Evolutionary conservation across 2,329 filamentous ascomycete genomes (phyloP), one percentile per base, ranked within the genome.

Genomic region (Tolypocladium nubicola): DNA sequence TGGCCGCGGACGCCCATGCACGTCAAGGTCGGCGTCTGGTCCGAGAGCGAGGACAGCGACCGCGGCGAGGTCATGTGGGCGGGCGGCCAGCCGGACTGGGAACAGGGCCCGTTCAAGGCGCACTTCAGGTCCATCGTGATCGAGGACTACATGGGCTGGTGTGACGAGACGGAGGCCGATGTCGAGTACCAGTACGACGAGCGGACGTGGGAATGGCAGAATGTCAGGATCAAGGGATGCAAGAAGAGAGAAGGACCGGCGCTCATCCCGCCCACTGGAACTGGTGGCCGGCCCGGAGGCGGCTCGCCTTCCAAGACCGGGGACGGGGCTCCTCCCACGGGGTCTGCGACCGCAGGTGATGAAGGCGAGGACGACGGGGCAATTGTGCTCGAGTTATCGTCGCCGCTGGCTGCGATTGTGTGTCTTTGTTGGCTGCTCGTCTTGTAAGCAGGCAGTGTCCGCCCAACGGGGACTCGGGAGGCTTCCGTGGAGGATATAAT

Each of bases 1-100:
- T 90, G 79, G 71, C 87, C 87, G 2, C 87, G 89, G 71, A 87
- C 85, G 1, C 87, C 87, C 11, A 86, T 86, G 80, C 79, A 81
- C 57, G 68, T 87, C 64, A 84, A 84, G 74, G 73, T 87, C 54
- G 83, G 84, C 54, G 79, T 79, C 61, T 83, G 80, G 76, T 71
- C 78, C 50, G 79, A 73, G 26, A 80, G 79, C 62, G 72, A 75
- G 56, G 69, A 73, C 5, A 66, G 76, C 64, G 69, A 79, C 62
- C 70, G 77, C n/a, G 85, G 86, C 53, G 87, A 84, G 30, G 78
- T 86, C 58, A 68, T 81, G 56, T 89, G 86, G 87, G 85, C 86
- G 52, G 85, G 86, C 53, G 86, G 87, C 57, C 55, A 69, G 21
- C 70, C 70, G 2, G 62, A 70, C 54, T 73, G 68, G 68, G 55